Percentiles rank a stretch among this genome's conserved stretches.
These are phyloP conservation scores for Globisporangium irregulare DNA, from an alignment of 352 stramenopile genomes.

Conservation along the genomic window DNA sequence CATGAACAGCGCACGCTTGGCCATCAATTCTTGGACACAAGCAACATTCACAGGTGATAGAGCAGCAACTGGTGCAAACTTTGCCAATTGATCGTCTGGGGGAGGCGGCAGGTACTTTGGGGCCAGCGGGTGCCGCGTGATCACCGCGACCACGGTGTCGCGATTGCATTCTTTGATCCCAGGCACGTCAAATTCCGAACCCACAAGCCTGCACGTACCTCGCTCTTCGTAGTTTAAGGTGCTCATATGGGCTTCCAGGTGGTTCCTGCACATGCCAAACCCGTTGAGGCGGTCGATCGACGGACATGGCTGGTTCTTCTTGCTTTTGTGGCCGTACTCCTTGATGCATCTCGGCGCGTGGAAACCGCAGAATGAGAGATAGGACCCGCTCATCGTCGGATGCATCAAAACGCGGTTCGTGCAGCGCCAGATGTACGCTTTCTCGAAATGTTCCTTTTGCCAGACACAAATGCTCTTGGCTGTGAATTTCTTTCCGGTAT, in stretches of 20 bases:
- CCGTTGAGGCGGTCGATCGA: constrained; percentile 49
- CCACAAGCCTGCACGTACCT: constrained; percentile 34
- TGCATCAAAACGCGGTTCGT: constrained; percentile 58
- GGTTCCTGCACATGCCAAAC: constrained; percentile 72
- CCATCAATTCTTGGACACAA: not conserved
- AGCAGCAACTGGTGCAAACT: not conserved
- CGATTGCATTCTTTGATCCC: constrained; percentile 55
- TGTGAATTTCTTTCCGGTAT: constrained; percentile 13
- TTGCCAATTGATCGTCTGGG: not conserved
- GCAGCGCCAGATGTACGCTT: constrained; percentile 55
- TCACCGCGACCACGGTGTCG: constrained; percentile 18
- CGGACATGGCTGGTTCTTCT: constrained; percentile 28
- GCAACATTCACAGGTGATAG: not conserved
- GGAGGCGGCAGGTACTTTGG: constrained; percentile 36
- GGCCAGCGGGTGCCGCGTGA: constrained; percentile 46
- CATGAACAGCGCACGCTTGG: not conserved
- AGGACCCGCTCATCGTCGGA: constrained; percentile 46
- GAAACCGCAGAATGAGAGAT: constrained; percentile 63
- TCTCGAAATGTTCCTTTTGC: constrained; percentile 59
- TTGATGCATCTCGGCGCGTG: constrained; percentile 59
- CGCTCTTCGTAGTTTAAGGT: constrained; percentile 49
- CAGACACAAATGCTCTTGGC: constrained; percentile 40
- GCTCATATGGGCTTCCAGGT: constrained; percentile 61
- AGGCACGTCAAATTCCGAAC: constrained; percentile 64
- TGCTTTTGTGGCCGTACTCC: constrained; percentile 44